A percentile compares a stretch with the other conserved stretches of the same genome.
phyloP scores from a whole-genome alignment of 257 asterid genomes.

The Solanum virginianum region DNA sequence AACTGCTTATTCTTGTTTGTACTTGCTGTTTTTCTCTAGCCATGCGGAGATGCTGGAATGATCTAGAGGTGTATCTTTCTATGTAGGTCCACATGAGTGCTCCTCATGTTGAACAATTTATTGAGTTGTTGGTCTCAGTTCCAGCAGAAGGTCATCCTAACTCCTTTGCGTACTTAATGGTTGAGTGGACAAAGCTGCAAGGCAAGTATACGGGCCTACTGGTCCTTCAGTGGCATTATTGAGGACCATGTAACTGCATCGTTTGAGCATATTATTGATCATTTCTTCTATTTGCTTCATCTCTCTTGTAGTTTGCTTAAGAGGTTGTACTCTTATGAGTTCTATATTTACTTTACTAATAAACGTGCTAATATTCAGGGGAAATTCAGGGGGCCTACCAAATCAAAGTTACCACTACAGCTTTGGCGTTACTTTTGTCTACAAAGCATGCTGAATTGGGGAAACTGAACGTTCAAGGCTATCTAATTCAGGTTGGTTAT shows the following conservation, averaged over 20 bases:
- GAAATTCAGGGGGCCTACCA: constrained; percentile 93
- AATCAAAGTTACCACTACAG: constrained; percentile 86
- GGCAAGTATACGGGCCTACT: constrained; percentile 38
- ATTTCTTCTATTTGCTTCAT: not conserved
- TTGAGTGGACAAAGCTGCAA: constrained; percentile 87
- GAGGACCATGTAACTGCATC: not conserved
- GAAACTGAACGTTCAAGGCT: constrained; percentile 60
- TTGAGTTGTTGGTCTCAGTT: constrained; percentile 67
- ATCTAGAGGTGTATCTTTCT: not conserved
- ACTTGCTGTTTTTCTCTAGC: not conserved
- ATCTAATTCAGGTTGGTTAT: constrained; percentile 56
- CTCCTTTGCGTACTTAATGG: constrained; percentile 78
- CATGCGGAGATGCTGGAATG: not conserved
- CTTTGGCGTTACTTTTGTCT: constrained; percentile 70
- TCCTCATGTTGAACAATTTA: constrained; percentile 72
- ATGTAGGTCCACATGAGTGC: constrained; percentile 87
- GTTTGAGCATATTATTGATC: not conserved
- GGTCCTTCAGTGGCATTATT: not conserved
- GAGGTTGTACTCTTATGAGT: not conserved
- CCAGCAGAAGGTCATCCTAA: constrained; percentile 69
- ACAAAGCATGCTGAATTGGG: constrained; percentile 65
- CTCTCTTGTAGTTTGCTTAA: not conserved
- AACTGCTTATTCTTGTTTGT: not conserved
- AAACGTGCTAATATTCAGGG: constrained; percentile 32
- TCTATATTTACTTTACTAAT: not conserved